Evolutionary conservation across 2,329 filamentous ascomycete genomes (phyloP).

Genomic region (Aspergillus neoniger): DNA sequence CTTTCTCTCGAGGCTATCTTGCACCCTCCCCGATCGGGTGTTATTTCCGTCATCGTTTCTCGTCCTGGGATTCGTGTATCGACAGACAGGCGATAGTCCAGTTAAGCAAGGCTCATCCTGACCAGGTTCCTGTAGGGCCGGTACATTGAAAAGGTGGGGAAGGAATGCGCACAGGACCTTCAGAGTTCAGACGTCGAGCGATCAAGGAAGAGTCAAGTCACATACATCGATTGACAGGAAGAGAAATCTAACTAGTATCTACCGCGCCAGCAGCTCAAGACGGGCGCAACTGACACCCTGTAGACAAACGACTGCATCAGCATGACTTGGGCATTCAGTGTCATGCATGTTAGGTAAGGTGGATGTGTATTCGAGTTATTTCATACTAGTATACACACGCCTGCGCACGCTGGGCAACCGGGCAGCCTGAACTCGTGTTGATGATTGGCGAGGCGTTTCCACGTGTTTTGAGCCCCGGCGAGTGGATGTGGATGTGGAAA

Average conservation of each 20-base stretch:
- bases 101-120: constrained; percentile 3
- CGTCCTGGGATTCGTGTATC: not conserved
- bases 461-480: constrained; percentile 4
- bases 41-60: not conserved
- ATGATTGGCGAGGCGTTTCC: constrained; percentile 9
- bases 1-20: not conserved
- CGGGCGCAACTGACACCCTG: not conserved
- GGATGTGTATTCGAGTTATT: not conserved
- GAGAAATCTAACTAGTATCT: too few relatives aligned
- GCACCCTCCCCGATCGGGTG: not conserved
- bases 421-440: constrained; percentile 5
- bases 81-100: not conserved
- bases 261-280: not conserved
- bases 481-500: not conserved
- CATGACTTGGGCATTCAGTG: not conserved
- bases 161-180: constrained; percentile 8
- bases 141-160: constrained; percentile 5
- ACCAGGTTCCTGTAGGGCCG: constrained; percentile 4
- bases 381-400: not conserved
- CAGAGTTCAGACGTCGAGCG: not conserved
- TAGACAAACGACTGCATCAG: not conserved
- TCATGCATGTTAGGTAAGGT: not conserved
- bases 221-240: not conserved
- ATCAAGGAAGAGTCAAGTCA: not conserved
- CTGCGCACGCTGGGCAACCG: constrained; percentile 4